These are phyloP conservation scores for Microcyclospora tardicrescens DNA, from an alignment of 2,329 filamentous ascomycete genomes.

Conservation along the genomic window DNA sequence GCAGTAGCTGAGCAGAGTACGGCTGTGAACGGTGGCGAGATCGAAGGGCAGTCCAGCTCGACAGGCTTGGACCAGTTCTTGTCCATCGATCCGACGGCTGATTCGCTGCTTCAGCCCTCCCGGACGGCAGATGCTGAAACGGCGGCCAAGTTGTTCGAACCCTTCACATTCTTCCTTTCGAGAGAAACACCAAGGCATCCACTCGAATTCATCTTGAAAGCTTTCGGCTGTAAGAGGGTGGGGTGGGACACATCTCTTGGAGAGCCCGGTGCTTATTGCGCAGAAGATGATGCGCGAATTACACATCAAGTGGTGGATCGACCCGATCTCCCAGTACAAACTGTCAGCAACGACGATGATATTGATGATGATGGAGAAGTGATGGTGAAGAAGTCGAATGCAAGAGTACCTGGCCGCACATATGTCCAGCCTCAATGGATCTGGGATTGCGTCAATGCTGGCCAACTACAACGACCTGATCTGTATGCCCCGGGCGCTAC, in stretches of 20 bases:
- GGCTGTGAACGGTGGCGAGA: conserved; percentile 5
- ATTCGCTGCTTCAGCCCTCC: conserved; percentile 70
- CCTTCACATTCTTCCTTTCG: conserved; percentile 84
- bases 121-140: conserved; percentile 45
- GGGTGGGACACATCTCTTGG: conserved; percentile 89
- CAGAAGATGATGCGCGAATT: conserved; percentile 74
- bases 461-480: conserved; percentile 74
- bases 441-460: conserved; percentile 92
- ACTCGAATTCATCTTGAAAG: conserved; percentile 81
- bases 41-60: background rate
- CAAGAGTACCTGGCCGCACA: conserved; percentile 74
- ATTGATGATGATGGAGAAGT: conserved; percentile 46
- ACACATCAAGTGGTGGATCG: conserved; percentile 95
- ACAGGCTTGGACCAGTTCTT: conserved; percentile 79
- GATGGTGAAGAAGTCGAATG: conserved; percentile 34
- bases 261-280: conserved; percentile 73
- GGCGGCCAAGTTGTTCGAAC: conserved; percentile 65
- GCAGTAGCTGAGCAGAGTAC: conserved; percentile 18
- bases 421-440: conserved; percentile 98
- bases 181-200: conserved; percentile 84
- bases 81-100: conserved; percentile 68
- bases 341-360: conserved; percentile 30
- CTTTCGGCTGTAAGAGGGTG: conserved; percentile 90
- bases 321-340: conserved; percentile 48
- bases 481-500: conserved; percentile 81